Base-by-base conservation (phyloP, 164 flowering plant species). In the Amborella trichopoda region DNA sequence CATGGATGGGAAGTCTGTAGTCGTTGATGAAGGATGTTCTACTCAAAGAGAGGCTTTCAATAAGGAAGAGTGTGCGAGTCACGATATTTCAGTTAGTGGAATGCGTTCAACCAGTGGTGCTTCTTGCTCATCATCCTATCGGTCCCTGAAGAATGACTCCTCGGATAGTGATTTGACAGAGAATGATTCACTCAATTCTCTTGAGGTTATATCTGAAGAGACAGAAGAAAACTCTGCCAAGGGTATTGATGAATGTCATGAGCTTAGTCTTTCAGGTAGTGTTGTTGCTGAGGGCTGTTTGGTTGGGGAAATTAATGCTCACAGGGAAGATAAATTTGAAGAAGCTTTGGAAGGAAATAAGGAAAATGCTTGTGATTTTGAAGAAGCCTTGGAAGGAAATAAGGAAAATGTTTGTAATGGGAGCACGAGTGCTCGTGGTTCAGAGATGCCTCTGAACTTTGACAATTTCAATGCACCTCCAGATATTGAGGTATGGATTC, bases 401-500 rank as follows among this genome's bases (percentile, higher is more conserved):
- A 42, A 40, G 10, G 69, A 59, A 43, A 64, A 27, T 41, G 41
- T 46, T 3, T 53, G 28, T 17, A 23, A 10, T n/a, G 40, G 43
- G 0, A 46, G 26, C 40, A 24, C 21, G 43, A 44, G 40, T 4
- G 37, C 18, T 41, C 28, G 36, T 18, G 66, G 62, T 8, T 2
- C 40, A 6, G 75, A 65, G 23, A 65, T 57, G 56, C 84, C 90
- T 20, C 43, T 84, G 41, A 54, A 71, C 65, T 76, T 81, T 49
- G 68, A 74, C 49, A 78, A 71, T 0, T 76, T 62, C 50, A 56
- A 46, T 40, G 69, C 89, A 20, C 86, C 86, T 9, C 53, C 70
- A 10, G 91, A 76, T 18, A 45, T 84, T 74, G 97, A 88, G 94
- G 96, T 86, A 75, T 51, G 67, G n/a, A n/a, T n/a, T n/a, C n/a